Evolutionary conservation across 495 filamentous ascomycete species (phyloP).

Genomic region (Immersiella caudata): DNA sequence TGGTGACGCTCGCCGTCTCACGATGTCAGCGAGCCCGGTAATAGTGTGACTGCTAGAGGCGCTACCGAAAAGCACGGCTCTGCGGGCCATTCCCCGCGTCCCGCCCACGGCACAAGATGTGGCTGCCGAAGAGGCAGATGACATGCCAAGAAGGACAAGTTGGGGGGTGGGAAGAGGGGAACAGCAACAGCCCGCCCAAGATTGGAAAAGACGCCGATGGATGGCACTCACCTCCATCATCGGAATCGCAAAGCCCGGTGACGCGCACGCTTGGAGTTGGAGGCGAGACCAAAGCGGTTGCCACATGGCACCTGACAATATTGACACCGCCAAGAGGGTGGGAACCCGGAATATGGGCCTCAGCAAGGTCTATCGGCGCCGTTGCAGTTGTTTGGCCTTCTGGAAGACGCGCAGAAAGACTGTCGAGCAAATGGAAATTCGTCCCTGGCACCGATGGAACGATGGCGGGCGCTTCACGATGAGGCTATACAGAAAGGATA

Average conservation of each 20-base stretch:
- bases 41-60: not conserved
- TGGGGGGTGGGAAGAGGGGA: not conserved
- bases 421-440: not conserved
- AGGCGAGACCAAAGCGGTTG: not conserved
- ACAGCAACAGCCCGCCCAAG: not conserved
- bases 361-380: not conserved
- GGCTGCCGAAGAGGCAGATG: not conserved
- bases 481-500: not conserved
- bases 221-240: not conserved
- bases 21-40: not conserved
- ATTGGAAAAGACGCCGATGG: not conserved
- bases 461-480: not conserved
- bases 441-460: not conserved
- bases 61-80: not conserved
- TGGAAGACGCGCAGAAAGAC: slow-evolving; percentile 9
- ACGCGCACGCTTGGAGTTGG: not conserved
- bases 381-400: not conserved
- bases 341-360: slow-evolving; percentile 36
- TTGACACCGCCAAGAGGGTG: slow-evolving; percentile 28
- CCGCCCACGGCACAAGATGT: slow-evolving; percentile 4
- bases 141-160: not conserved
- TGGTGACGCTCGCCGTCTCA: not conserved
- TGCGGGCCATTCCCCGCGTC: not conserved
- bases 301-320: slow-evolving; percentile 21
- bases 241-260: not conserved